phyloP scores from a whole-genome alignment of 345 rosid genomes.

The Rubroshorea leprosula region DNA sequence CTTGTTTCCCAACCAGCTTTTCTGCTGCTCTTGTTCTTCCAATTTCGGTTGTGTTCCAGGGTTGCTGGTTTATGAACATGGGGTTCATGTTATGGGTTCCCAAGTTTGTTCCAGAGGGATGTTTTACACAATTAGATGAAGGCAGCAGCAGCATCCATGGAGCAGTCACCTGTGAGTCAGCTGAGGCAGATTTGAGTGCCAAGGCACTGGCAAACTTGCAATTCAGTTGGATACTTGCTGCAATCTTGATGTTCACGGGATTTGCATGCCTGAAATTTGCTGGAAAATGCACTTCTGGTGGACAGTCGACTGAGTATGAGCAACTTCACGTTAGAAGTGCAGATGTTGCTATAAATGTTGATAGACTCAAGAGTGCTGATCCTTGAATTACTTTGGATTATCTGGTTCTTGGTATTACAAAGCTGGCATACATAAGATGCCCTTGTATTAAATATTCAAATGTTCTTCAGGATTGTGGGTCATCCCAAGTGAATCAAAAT shows the following conservation, averaged over 20 bases:
- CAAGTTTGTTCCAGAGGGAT: constrained; percentile 55
- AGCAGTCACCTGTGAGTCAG: constrained; percentile 54
- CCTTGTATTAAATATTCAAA: too few relatives aligned
- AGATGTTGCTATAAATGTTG: constrained; percentile 30
- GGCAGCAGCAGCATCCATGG: constrained; percentile 30
- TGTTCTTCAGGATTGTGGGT: too few relatives aligned
- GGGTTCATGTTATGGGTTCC: constrained; percentile 85
- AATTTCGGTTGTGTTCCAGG: constrained; percentile 64
- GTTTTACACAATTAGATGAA: constrained; percentile 32
- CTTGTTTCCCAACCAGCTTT: constrained; percentile 45
- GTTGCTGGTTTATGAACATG: constrained; percentile 85
- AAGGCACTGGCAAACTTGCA: constrained; percentile 79
- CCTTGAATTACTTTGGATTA: background rate
- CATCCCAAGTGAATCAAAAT: too few relatives aligned
- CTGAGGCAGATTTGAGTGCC: constrained; percentile 57
- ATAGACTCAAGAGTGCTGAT: constrained; percentile 24
- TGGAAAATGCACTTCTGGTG: constrained; percentile 18
- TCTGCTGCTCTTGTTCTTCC: constrained; percentile 55
- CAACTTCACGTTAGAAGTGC: constrained; percentile 33
- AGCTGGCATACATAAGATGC: too few relatives aligned
- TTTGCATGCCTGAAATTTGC: constrained; percentile 49
- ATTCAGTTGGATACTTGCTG: constrained; percentile 82
- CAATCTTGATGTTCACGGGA: constrained; percentile 53
- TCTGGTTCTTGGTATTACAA: too few relatives aligned
- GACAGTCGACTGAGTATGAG: constrained; percentile 36